Conservation (phyloP, 1,284 basidiomycete genomes). For the Ustilago vetiveriae region DNA sequence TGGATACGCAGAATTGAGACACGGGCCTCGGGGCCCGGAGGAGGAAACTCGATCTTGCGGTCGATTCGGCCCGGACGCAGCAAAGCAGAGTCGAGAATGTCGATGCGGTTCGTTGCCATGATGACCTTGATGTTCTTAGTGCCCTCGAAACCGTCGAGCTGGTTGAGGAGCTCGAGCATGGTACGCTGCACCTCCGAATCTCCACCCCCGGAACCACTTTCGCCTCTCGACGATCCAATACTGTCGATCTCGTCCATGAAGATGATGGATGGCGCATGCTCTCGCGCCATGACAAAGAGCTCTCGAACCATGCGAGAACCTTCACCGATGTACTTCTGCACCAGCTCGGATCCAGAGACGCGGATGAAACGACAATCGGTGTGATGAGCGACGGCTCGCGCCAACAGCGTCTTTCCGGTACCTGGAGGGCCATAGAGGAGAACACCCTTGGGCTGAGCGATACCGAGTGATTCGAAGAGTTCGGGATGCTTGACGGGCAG, state of each 20-base stretch:
- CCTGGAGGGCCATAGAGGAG: constrained; percentile 66
- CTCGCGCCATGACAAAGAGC: constrained; percentile 97
- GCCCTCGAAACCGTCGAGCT: constrained; percentile 95
- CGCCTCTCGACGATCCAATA: constrained; percentile 91
- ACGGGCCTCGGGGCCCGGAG: constrained; percentile 95
- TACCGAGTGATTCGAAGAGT: constrained; percentile 93
- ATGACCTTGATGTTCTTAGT: constrained; percentile 99
- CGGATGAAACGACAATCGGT: constrained; percentile 98
- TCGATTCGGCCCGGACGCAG: constrained; percentile 96
- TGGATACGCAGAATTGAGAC: constrained; percentile 96
- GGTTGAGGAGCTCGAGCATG: constrained; percentile 96
- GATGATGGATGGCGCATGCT: constrained; percentile 98
- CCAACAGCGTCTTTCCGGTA: constrained; percentile 66
- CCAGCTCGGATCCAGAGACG: constrained; percentile 91
- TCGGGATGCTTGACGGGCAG: constrained; percentile 98
- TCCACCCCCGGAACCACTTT: constrained; percentile 77
- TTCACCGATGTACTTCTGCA: constrained; percentile 99
- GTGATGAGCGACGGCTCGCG: constrained; percentile 74
- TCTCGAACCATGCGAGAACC: constrained; percentile 83
- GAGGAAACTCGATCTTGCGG: constrained; percentile 98
- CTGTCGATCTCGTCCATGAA: constrained; percentile 99
- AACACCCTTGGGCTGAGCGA: constrained; percentile 86
- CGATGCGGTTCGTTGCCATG: constrained; percentile 98
- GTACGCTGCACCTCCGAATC: constrained; percentile 98
- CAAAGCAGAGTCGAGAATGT: constrained; percentile 94